These are phyloP conservation scores for Amniculicola lignicola DNA, from an alignment of 495 filamentous ascomycete genomes.

Conservation along the genomic window DNA sequence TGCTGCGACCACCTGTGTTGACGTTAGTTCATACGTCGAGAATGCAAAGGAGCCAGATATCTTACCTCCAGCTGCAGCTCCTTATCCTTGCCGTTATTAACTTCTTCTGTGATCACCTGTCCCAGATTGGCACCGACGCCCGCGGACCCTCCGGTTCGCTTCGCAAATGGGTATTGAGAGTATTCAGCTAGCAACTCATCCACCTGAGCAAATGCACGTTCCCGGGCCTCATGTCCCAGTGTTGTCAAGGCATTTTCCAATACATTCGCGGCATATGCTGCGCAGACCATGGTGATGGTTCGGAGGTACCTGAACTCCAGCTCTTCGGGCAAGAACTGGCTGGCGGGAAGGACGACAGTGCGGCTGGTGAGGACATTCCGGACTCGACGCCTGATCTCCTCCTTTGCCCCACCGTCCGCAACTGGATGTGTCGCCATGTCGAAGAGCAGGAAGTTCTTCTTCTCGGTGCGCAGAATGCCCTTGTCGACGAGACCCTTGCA, in stretches of 20 bases:
- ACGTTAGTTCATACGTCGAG: too few species aligned
- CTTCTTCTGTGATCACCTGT: conserved; percentile 82
- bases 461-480: conserved; percentile 96
- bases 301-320: conserved; percentile 88
- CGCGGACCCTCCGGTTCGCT: conserved; percentile 65
- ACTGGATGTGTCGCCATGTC: conserved; percentile 99
- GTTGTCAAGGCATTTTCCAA: conserved; percentile 94
- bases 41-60: conserved; percentile 11
- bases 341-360: conserved; percentile 81
- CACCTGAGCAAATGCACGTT: conserved; percentile 92
- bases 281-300: conserved; percentile 94
- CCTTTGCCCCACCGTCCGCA: conserved; percentile 92
- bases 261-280: conserved; percentile 96
- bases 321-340: conserved; percentile 86
- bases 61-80: conserved; percentile 91
- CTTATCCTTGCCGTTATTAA: conserved; percentile 79
- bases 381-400: conserved; percentile 89
- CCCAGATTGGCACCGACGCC: conserved; percentile 91
- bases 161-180: conserved; percentile 93
- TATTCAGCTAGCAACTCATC: conserved; percentile 95
- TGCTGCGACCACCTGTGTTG: conserved; percentile 73
- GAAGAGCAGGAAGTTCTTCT: conserved; percentile 98
- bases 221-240: conserved; percentile 87
- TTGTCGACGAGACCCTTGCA: conserved; percentile 99
- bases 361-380: conserved; percentile 89